Conservation (phyloP, 371 early-diverging fungal genomes). For the Mucor circinelloides region DNA sequence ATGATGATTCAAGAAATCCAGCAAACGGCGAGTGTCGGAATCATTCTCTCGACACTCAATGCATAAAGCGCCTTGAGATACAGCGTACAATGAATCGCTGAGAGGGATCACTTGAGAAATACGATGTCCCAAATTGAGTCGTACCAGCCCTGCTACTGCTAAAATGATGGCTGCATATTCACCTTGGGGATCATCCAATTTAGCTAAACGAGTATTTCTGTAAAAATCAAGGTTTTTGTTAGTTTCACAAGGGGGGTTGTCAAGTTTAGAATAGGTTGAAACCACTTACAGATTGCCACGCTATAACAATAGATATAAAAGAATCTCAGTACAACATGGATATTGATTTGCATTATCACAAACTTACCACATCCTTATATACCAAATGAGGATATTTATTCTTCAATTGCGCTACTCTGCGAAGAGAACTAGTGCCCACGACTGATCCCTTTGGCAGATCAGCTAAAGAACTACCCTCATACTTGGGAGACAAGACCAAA, state of each 20-base stretch:
- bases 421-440: slow-evolving; percentile 89
- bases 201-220: slow-evolving; percentile 84
- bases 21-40: slow-evolving; percentile 38
- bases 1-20: slow-evolving; percentile 66
- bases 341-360: background rate
- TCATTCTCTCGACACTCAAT: slow-evolving; percentile 86
- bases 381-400: slow-evolving; percentile 75
- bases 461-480: slow-evolving; percentile 44
- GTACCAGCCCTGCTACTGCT: slow-evolving; percentile 86
- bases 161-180: slow-evolving; percentile 84
- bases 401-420: slow-evolving; percentile 87
- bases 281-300: slow-evolving; percentile 46
- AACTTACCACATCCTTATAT: slow-evolving; percentile 80
- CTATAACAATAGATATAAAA: slow-evolving; percentile 9
- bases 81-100: slow-evolving; percentile 79
- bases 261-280: background rate
- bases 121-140: slow-evolving; percentile 68
- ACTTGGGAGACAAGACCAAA: slow-evolving; percentile 60
- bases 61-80: slow-evolving; percentile 94
- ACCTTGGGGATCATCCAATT: slow-evolving; percentile 80
- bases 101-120: slow-evolving; percentile 70
- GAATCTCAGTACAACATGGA: slow-evolving; percentile 3
- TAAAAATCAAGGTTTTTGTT: background rate
- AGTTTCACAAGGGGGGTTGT: background rate
- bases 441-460: slow-evolving; percentile 79